Base-by-base conservation (phyloP, 2,329 filamentous ascomycete genomes). In the Penicillium rolfsii region DNA sequence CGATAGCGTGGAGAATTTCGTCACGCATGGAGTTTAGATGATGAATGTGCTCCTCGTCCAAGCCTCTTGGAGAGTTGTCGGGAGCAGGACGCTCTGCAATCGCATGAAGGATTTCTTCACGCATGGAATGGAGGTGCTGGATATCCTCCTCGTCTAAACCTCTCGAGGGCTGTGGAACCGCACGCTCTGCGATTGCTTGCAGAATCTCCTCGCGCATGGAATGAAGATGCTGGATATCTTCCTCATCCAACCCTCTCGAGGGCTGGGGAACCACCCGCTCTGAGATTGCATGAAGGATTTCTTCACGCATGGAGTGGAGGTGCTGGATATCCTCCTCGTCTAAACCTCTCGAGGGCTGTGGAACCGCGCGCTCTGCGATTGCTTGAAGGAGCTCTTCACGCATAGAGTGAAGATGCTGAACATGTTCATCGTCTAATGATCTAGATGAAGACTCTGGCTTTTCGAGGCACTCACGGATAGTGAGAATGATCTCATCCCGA, bases 401-500 rank as follows among this genome's bases (percentile, higher is more conserved):
- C 52, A 75, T 67, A 12, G 66, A 65, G 48, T 61, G 62, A 33
- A 76, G 59, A 19, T 73, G 69, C 16, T 57, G 55, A 49, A 60
- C 57, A 33, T 68, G 60, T 12, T 73, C 72, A 12, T 70, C 67
- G 6, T 70, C 68, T 16, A 73, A 38, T 3, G 60, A 58, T 9
- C 67, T 63, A 5, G 72, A 55, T 11, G 56, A 26, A 33, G 63
- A 43, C 26, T 93, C 91, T 65, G 95, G 90, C 65, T 92, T 91
- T 67, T 96, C 91, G 4, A 98, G 81, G 63, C 91, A 96, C 74
- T 96, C 91, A 28, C 91, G 87, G 24, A 98, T 91, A 2, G 91
- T 91, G 53, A 89, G 86, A 4, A 96, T 84, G 24, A 97, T 88
- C 69, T 97, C 93, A 55, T 96, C 91, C 49, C 89, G 85, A 0